Conservation (phyloP, 2,329 filamentous ascomycete species). For the Escovopsis sp. region DNA sequence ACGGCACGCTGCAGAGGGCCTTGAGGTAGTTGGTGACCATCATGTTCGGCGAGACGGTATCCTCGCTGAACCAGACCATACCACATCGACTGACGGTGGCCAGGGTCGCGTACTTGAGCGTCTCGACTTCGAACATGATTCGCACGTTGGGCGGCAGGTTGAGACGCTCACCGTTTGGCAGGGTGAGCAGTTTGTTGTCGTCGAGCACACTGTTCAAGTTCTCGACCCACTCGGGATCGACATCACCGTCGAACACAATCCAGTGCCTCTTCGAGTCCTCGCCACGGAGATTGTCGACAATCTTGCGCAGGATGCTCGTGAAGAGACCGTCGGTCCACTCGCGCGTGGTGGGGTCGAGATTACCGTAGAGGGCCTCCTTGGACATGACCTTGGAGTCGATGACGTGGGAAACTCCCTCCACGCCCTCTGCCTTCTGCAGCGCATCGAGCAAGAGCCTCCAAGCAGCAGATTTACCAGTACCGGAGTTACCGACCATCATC, state of each 20-base stretch:
- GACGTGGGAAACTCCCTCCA: conserved; percentile 91
- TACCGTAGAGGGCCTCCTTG: conserved; percentile 94
- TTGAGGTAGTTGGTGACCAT: conserved; percentile 87
- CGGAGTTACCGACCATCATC: conserved; percentile 99
- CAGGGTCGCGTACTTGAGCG: conserved; percentile 88
- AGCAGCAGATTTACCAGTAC: conserved; percentile 89
- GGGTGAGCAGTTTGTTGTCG: conserved; percentile 92
- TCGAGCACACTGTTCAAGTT: conserved; percentile 99
- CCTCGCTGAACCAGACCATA: conserved; percentile 99
- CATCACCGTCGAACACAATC: conserved; percentile 98
- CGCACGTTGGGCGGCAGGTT: conserved; percentile 89
- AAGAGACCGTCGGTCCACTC: conserved; percentile 99
- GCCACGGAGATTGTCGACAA: conserved; percentile 94
- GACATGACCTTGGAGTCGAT: conserved; percentile 99
- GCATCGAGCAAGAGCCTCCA: conserved; percentile 91
- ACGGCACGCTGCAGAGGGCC: conserved; percentile 64
- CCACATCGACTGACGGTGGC: conserved; percentile 98
- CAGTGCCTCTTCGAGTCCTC: conserved; percentile 95
- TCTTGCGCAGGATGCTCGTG: conserved; percentile 93
- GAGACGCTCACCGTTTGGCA: conserved; percentile 95
- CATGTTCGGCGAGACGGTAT: conserved; percentile 86
- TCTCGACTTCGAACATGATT: conserved; percentile 99
- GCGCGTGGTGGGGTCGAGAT: conserved; percentile 85
- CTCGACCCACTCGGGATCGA: conserved; percentile 98
- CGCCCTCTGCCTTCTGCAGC: conserved; percentile 74